Evolutionary conservation across 1,284 basidiomycete genomes (phyloP).

Genomic region (Fomitopsis pinicola): DNA sequence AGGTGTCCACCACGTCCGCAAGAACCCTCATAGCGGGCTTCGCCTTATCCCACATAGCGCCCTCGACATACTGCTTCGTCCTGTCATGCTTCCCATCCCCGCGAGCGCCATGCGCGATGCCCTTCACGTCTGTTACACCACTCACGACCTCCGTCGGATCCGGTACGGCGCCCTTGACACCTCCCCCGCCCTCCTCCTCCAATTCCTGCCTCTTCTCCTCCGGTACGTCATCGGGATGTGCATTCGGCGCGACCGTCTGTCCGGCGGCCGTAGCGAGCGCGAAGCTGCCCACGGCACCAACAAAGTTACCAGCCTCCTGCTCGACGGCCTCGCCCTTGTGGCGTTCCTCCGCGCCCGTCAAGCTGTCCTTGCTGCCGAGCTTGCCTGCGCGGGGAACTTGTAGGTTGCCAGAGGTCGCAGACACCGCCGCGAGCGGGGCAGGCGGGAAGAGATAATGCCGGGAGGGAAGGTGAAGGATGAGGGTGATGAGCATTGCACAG

Average conservation of each 20-base stretch:
- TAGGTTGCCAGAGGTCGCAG: constrained; percentile 21
- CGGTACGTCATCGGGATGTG: constrained; percentile 17
- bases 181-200: constrained; percentile 14
- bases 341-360: constrained; percentile 31
- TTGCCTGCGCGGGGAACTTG: constrained; percentile 25
- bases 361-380: constrained; percentile 24
- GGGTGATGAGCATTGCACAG: constrained; percentile 31
- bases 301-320: constrained; percentile 38
- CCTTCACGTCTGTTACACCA: constrained; percentile 25
- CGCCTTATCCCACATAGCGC: constrained; percentile 30
- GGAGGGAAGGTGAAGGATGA: constrained; percentile 41
- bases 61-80: constrained; percentile 27
- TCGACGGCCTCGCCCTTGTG: constrained; percentile 40
- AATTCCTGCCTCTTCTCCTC: constrained; percentile 17
- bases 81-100: constrained; percentile 24
- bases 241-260: constrained; percentile 22
- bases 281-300: constrained; percentile 32
- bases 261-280: constrained; percentile 36
- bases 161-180: constrained; percentile 22
- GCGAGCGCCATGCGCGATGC: constrained; percentile 26
- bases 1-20: constrained; percentile 26
- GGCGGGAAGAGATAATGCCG: constrained; percentile 46
- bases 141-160: constrained; percentile 29
- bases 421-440: constrained; percentile 36
- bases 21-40: constrained; percentile 31